Evolutionary conservation across 768 basidiomycete genomes (phyloP), one percentile per base, ranked within the genome.

Genomic region (Brasilioporus rufonigricans): DNA sequence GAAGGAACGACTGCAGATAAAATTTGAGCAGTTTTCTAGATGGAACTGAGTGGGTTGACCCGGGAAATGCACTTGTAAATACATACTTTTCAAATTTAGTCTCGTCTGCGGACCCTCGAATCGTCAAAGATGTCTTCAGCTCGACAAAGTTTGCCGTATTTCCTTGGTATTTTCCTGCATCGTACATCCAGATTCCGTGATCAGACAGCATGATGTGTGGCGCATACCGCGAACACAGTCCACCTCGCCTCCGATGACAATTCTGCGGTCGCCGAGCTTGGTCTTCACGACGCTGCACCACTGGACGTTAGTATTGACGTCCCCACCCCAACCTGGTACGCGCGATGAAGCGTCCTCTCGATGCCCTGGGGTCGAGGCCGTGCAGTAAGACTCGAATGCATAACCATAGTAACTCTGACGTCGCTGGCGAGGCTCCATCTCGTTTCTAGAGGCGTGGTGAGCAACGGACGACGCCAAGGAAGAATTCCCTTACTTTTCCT

Each of bases 271-370:
- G 0, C 86, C 89, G 24, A 94, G 78, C 57, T 89, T 91, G 5
- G 91, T 92, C 69, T 91, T 90, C 43, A 93, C 88, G 48, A 96
- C 86, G 56, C 83, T 85, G 64, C 93, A 94, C 92, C 92, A 94
- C 61, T 94, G 91, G 0, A 89, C 80, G 61, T 93, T 93, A 12
- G 91, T 94, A 65, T 95, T 79, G 13, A 94, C 91, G 56, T 89
- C 85, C 1, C 86, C 86, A 50, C 89, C 81, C 88, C 87, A 92
- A 2, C 85, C 87, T 23, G 21, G 52, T 9, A 19, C 74, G 31
- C 69, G 68, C 14, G 70, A 67, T 14, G 68, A 57, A 18, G 44
- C 51, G 41, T 40, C 40, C 19, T 62, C 60, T 33, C 62, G 57
- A 56, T 39, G 54, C 1, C 66, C 64, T 9, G 69, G 69, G 24